These are phyloP conservation scores for Coleophoma cylindrospora DNA, from an alignment of 2,329 filamentous ascomycete species.

Conservation along the genomic window DNA sequence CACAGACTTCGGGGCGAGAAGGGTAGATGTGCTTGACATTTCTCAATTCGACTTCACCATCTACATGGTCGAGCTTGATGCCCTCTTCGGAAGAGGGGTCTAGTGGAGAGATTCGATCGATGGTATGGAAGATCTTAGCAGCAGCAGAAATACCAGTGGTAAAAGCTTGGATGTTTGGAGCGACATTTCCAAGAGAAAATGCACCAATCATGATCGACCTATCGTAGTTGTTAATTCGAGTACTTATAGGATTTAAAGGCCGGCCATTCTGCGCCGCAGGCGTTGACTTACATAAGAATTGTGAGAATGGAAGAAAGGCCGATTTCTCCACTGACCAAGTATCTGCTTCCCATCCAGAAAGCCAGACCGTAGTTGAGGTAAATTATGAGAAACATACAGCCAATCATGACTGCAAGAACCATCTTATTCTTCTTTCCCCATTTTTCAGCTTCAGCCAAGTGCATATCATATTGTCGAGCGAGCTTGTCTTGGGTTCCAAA, in stretches of 20 bases:
- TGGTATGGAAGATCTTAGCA: constrained; percentile 88
- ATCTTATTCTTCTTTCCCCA: constrained; percentile 74
- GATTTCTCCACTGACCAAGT: constrained; percentile 61
- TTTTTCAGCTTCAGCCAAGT: constrained; percentile 67
- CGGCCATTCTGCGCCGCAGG: neutral
- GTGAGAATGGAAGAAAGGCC: constrained; percentile 70
- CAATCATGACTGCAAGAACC: constrained; percentile 72
- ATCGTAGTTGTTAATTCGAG: neutral
- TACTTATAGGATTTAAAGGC: neutral
- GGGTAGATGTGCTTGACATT: constrained; percentile 92
- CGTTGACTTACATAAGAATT: constrained; percentile 60
- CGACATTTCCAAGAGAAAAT: constrained; percentile 83
- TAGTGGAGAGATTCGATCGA: constrained; percentile 80
- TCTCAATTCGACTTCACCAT: constrained; percentile 75
- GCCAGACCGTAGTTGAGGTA: constrained; percentile 84
- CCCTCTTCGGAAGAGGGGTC: constrained; percentile 70
- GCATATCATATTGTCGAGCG: constrained; percentile 76
- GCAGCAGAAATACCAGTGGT: constrained; percentile 78
- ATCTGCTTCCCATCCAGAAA: constrained; percentile 83
- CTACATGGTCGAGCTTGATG: constrained; percentile 64
- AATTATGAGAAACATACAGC: constrained; percentile 75
- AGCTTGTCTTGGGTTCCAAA: constrained; percentile 92
- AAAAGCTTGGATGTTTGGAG: constrained; percentile 83
- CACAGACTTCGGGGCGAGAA: constrained; percentile 81
- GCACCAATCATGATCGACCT: constrained; percentile 80